A percentile compares a stretch with the other conserved stretches of the same genome.
Evolutionary conservation across 2,329 filamentous ascomycete species (phyloP).

Genomic region (Fusarium austroafricanum): DNA sequence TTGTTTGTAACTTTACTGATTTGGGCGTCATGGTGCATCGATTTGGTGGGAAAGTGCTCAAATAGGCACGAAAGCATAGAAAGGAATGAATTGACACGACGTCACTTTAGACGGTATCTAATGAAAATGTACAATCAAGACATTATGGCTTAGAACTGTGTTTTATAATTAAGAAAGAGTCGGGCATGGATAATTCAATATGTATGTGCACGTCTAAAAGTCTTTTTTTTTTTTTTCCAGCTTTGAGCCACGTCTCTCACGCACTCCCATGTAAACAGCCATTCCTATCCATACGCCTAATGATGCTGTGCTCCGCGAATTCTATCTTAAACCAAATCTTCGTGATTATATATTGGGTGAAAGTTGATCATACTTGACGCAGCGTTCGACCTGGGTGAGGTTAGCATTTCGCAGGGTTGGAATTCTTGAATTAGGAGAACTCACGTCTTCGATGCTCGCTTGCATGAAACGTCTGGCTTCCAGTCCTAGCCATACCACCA

Average conservation of each 20-base stretch:
- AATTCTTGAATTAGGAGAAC: conserved; percentile 47
- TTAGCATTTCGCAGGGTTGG: background rate
- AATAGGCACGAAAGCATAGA: conserved; percentile 25
- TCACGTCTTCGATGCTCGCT: conserved; percentile 87
- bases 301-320: conserved; percentile 12
- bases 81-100: conserved; percentile 12
- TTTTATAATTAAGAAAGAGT: background rate
- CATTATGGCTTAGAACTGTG: background rate
- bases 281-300: conserved; percentile 28
- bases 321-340: conserved; percentile 17
- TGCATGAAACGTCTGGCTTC: conserved; percentile 91
- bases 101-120: conserved; percentile 15
- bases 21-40: conserved; percentile 21
- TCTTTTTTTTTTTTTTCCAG: background rate
- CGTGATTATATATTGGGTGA: conserved; percentile 82
- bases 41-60: conserved; percentile 26
- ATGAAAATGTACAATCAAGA: conserved; percentile 3
- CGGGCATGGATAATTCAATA: conserved; percentile 5
- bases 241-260: conserved; percentile 4
- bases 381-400: conserved; percentile 75
- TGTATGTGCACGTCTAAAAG: conserved; percentile 13
- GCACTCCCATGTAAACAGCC: background rate
- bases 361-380: conserved; percentile 89
- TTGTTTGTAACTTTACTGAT: conserved; percentile 19
- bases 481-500: conserved; percentile 90